These are phyloP conservation scores for Auricularia auricula-judae DNA, from an alignment of 768 basidiomycete species.

Conservation along the genomic window DNA sequence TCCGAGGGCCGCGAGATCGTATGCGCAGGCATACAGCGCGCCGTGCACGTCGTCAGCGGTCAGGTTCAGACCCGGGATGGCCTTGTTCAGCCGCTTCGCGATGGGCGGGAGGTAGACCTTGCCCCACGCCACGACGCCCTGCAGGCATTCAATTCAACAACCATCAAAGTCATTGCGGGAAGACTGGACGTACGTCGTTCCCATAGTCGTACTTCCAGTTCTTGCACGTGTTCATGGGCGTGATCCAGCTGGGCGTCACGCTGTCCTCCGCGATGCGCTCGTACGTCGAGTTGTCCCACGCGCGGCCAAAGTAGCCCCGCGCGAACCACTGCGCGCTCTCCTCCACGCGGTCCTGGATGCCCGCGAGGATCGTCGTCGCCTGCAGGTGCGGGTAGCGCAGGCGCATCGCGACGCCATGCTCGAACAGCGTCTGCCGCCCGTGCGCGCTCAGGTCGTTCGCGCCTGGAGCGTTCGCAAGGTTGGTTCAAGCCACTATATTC, in stretches of 20 bases:
- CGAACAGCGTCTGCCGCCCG: slow-evolving; percentile 28
- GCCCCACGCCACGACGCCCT: slow-evolving; percentile 21
- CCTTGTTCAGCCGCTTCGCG: slow-evolving; percentile 22
- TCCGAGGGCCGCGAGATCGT: slow-evolving; percentile 26
- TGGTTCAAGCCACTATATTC: background rate
- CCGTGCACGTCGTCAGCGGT: slow-evolving; percentile 26
- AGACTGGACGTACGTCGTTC: slow-evolving; percentile 14
- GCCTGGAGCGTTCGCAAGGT: background rate
- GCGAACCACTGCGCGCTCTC: slow-evolving; percentile 33
- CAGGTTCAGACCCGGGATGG: slow-evolving; percentile 23
- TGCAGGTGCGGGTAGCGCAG: slow-evolving; percentile 20
- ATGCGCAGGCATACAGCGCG: slow-evolving; percentile 32
- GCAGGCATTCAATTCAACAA: background rate
- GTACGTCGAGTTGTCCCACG: slow-evolving; percentile 14
- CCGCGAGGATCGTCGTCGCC: slow-evolving; percentile 18
- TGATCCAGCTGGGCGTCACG: slow-evolving; percentile 30
- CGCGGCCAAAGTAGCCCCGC: slow-evolving; percentile 27
- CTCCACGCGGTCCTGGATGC: slow-evolving; percentile 21
- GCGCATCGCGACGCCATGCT: slow-evolving; percentile 28
- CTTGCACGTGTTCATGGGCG: slow-evolving; percentile 29
- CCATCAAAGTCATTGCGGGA: background rate
- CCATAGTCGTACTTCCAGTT: slow-evolving; percentile 23
- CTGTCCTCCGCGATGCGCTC: slow-evolving; percentile 20
- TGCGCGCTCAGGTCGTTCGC: slow-evolving; percentile 25
- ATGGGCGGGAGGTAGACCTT: slow-evolving; percentile 25